Evolutionary conservation across 164 flowering plant genomes (phyloP).

Genomic region (Houttuynia cordata): DNA sequence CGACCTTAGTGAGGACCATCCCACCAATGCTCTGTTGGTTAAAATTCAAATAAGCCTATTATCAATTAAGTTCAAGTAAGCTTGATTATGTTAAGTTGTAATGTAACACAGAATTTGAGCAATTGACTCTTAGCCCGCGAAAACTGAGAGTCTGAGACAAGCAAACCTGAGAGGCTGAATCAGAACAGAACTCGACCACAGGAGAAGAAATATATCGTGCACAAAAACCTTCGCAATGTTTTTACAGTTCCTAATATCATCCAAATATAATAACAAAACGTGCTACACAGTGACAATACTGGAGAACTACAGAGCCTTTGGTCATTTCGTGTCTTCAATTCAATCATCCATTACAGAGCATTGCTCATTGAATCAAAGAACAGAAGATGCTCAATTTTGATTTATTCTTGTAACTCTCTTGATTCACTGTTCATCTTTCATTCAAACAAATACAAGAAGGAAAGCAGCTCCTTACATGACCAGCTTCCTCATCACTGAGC

Average conservation of each 20-base stretch:
- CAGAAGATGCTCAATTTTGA: not conserved
- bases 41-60: no score
- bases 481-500: not conserved
- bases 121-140: not conserved
- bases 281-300: not conserved
- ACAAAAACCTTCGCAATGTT: not conserved
- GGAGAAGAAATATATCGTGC: not conserved
- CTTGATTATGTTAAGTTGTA: no score
- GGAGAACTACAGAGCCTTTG: not conserved
- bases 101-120: not conserved
- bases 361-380: no score
- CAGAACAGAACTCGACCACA: not conserved
- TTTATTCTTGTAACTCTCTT: not conserved
- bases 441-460: conserved; percentile 1
- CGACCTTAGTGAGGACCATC: no score
- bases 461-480: not conserved
- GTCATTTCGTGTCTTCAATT: not conserved
- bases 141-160: not conserved
- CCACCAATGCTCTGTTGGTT: no score
- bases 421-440: not conserved
- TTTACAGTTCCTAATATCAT: not conserved
- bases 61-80: no score
- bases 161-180: not conserved
- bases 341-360: not conserved
- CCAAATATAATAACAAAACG: not conserved